Evolutionary conservation across 192 early-diverging fungal genomes (phyloP).

Genomic region (Umbelopsis vinacea): DNA sequence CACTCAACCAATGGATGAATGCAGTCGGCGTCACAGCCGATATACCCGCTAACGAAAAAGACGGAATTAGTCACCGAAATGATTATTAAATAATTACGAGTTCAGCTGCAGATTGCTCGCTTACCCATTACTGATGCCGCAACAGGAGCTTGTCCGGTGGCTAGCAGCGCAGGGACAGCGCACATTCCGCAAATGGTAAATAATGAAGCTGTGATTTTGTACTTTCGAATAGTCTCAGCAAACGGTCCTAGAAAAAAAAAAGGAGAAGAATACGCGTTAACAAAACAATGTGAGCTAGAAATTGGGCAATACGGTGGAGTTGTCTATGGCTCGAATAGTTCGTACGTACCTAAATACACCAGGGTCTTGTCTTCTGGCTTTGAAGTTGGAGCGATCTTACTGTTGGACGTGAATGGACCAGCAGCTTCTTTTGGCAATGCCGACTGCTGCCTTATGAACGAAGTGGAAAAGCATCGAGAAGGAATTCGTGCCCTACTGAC

Average conservation of each 20-base stretch:
- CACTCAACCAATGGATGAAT: conserved; percentile 40
- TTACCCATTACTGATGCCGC: conserved; percentile 37
- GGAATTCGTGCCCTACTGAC: not conserved
- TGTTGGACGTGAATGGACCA: conserved; percentile 37
- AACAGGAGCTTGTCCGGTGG: conserved; percentile 34
- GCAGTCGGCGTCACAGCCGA: conserved; percentile 35
- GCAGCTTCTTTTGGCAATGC: conserved; percentile 34
- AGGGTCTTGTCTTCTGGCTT: conserved; percentile 27
- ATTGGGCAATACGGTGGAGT: no score
- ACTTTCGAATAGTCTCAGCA: conserved; percentile 37
- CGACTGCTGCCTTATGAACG: conserved; percentile 2
- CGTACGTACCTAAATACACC: conserved; percentile 28
- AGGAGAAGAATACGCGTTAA: not conserved
- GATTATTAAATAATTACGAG: not conserved
- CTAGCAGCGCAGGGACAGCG: conserved; percentile 37
- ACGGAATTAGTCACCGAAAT: conserved; percentile 3
- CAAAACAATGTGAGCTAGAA: not conserved
- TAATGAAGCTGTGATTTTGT: conserved; percentile 43
- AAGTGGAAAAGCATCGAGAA: not conserved
- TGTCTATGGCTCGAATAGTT: not conserved
- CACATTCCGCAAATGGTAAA: conserved; percentile 40
- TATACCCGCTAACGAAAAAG: conserved; percentile 30
- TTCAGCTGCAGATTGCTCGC: not conserved
- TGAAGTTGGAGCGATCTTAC: conserved; percentile 10
- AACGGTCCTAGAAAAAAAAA: conserved; percentile 31